Percentiles rank a stretch among this genome's conserved stretches.
phyloP scores from a whole-genome alignment of 257 asterid genomes.

The Solanum sejunctum region DNA sequence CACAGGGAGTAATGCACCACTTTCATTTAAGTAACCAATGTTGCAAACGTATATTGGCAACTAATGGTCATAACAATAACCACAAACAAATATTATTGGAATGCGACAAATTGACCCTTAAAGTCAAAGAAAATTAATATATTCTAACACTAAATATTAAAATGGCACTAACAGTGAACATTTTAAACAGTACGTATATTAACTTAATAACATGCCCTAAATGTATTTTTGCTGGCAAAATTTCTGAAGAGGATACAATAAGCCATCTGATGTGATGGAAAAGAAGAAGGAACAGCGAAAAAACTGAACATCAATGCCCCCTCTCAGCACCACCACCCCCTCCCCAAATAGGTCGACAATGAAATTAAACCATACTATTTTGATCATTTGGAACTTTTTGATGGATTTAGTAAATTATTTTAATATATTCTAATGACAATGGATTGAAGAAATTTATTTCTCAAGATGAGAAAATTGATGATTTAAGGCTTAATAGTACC shows the following conservation, averaged over 20 bases:
- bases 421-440: neutral
- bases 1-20: too few species aligned
- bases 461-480: neutral
- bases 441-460: neutral
- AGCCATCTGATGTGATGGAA: too few species aligned
- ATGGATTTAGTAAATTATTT: neutral
- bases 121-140: too few species aligned
- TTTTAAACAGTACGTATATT: too few species aligned
- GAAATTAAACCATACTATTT: neutral
- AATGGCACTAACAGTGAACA: too few species aligned
- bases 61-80: too few species aligned
- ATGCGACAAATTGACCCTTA: too few species aligned
- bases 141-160: too few species aligned
- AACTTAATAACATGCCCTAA: neutral
- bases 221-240: neutral
- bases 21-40: too few species aligned
- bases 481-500: neutral
- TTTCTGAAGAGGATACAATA: neutral
- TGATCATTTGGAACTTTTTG: neutral
- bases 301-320: neutral
- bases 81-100: too few species aligned
- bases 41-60: too few species aligned
- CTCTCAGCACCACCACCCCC: too few species aligned
- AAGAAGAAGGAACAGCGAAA: neutral
- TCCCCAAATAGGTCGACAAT: neutral